Evolutionary conservation across 2,329 filamentous ascomycete species (phyloP), one percentile per base, ranked within the genome.

Genomic region (Chrysoporthe austroafricana): DNA sequence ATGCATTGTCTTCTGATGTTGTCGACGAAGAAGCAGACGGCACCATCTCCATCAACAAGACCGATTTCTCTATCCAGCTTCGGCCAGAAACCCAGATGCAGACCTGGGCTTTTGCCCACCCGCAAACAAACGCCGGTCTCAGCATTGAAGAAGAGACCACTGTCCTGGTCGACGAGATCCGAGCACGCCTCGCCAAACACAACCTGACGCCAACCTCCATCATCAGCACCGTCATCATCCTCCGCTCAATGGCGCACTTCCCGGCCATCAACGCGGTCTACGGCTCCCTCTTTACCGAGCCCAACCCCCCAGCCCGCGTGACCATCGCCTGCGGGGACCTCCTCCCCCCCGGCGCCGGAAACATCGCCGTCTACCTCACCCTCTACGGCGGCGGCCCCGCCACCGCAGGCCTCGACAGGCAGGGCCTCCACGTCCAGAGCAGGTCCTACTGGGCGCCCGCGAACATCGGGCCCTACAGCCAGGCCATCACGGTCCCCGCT

Each of bases 391-490:
- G 69, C 58, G 4, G 26, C 9, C 1, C 52, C 26, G 2, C 52
- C 26, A 3, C 32, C 34, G 8, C 32, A 18, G n/a, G 14, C 56
- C 64, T 64, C n/a, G 73, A 76, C 43, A 78, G 91, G 79, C 83
- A 84, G 63, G 88, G 87, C 0, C 85, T 98, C 1, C 96, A 99
- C 77, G 94, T 99, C 6, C 96, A 98, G 79, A 94, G 92, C 3
- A 85, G 92, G 50, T 97, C 93, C 13, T 98, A 98, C 83, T 99
- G 96, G 96, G 96, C 96, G 0, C 96, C 96, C 0, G 95, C 96
- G 26, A 98, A 98, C 75, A 98, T 99, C 64, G 96, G 96, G 0
- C 96, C 96, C 0, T 98, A 98, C 78, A 97, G 94, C 66, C 96
- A 99, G 80, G 93, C 94, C 4, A 88, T 96, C 62, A 83, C 86